These are phyloP conservation scores for Pseudomonodictys pantanalensis DNA, from an alignment of 495 filamentous ascomycete genomes.

Conservation along the genomic window DNA sequence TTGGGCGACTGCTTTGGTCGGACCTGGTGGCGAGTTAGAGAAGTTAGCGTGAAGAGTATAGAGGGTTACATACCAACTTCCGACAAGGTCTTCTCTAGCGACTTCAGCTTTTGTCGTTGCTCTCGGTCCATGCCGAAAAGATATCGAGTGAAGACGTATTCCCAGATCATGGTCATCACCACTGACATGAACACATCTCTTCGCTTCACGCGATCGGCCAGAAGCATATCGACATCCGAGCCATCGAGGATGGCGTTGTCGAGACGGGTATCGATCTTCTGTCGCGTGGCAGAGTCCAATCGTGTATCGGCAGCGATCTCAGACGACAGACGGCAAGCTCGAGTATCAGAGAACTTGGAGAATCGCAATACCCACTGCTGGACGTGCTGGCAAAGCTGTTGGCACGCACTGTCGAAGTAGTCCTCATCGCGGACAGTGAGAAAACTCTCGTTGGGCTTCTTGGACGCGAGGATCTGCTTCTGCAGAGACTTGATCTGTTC, in stretches of 20 bases:
- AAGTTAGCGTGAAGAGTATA: neutral
- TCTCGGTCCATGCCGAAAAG: constrained; percentile 97
- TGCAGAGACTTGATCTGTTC: constrained; percentile 80
- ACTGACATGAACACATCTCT: constrained; percentile 96
- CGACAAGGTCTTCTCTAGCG: constrained; percentile 80
- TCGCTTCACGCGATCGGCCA: constrained; percentile 78
- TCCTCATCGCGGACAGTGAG: constrained; percentile 82
- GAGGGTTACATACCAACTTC: constrained; percentile 63
- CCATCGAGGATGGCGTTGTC: constrained; percentile 94
- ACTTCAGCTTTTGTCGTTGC: constrained; percentile 93
- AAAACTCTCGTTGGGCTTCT: constrained; percentile 60
- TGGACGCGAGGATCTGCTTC: constrained; percentile 68
- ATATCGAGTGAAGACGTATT: constrained; percentile 95
- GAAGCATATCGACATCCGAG: constrained; percentile 79
- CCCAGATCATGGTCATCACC: constrained; percentile 97
- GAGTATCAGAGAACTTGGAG: constrained; percentile 90
- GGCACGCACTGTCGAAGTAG: constrained; percentile 91
- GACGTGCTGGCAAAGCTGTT: constrained; percentile 87
- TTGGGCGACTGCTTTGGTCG: constrained; percentile 77
- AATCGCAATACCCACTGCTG: constrained; percentile 96
- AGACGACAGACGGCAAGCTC: constrained; percentile 72
- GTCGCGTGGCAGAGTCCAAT: constrained; percentile 50
- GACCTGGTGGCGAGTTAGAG: constrained; percentile 37
- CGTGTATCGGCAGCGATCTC: constrained; percentile 55
- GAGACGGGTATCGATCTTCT: constrained; percentile 85